Evolutionary conservation across 768 basidiomycete species (phyloP), one percentile per base, ranked within the genome.

Genomic region (Antrodiella citrinella): DNA sequence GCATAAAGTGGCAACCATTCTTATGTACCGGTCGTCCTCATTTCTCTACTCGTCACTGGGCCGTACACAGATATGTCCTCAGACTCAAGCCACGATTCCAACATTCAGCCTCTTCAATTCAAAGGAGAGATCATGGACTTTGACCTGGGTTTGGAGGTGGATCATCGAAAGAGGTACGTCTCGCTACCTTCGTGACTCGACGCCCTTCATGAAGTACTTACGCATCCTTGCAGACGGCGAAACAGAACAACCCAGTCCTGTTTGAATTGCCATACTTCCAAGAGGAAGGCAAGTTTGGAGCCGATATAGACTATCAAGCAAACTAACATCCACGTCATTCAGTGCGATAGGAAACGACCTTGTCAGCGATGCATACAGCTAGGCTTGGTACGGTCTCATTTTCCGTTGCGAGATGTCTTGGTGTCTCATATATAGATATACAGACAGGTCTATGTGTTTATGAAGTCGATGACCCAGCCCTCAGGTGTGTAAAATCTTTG

Each of bases 391-490:
- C 53, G 61, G 54, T 45, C 2, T 19, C 24, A 13, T 53, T 65
- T 60, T 56, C 26, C 18, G n/a, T 49, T 53, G 21, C 11, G 20
- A n/a, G 15, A 26, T 4, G 12, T 26, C 25, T 19, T 41, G n/a
- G n/a, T n/a, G n/a, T n/a, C n/a, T n/a, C n/a, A n/a, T n/a, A n/a
- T n/a, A n/a, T n/a, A n/a, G n/a, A 23, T 45, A 57, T 41, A 3
- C 41, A 91, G 88, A 94, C 92, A 19, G 92, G 92, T 46, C 84
- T 94, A 15, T 95, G 92, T 65, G 91, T 95, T 0, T 95, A 95
- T 58, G 92, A 95, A 62, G 87, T 94, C 55, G 92, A 94, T 63
- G 91, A 91, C 67, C 88, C 88, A 12, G 82, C 85, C 9, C 68
- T 86, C 30, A 76, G 86, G 89, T 87, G 56, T 51, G 73, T 62